Evolutionary conservation across 257 asterid genomes (phyloP).

Genomic region (Rauvolfia tetraphylla): DNA sequence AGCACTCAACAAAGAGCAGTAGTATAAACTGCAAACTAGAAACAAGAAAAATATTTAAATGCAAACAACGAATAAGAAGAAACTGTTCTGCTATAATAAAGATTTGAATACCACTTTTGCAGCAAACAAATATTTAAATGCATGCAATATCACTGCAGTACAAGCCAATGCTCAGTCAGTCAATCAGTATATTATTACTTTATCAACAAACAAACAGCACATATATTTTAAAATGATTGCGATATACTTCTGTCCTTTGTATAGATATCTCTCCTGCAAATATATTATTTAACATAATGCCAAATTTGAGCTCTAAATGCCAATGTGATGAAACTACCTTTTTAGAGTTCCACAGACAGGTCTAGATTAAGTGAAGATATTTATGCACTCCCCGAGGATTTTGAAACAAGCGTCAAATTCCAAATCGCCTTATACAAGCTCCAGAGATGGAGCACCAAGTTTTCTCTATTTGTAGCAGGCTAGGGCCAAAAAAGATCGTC

Average conservation of each 20-base stretch:
- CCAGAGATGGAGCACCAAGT: no score
- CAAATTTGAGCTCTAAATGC: not conserved
- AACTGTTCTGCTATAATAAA: not conserved
- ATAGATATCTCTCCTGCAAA: not conserved
- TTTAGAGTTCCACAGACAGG: not conserved
- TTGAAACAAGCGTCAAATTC: not conserved
- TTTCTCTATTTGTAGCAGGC: no score
- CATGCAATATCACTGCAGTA: not conserved
- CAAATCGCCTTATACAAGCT: not conserved
- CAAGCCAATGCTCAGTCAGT: not conserved
- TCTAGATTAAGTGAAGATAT: not conserved
- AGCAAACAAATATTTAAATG: no score
- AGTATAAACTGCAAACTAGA: not conserved
- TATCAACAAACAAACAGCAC: not conserved
- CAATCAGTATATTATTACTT: not conserved
- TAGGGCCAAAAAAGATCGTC: no score
- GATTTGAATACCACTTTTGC: not conserved
- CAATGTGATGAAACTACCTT: not conserved
- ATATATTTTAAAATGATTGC: no score
- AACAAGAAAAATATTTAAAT: not conserved
- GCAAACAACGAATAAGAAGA: not conserved
- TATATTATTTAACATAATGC: not conserved
- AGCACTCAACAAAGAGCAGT: not conserved
- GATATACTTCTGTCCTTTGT: no score
- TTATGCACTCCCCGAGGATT: no score